Conservation (phyloP, 1,284 basidiomycete genomes). For the Cryptococcus wingfieldii region DNA sequence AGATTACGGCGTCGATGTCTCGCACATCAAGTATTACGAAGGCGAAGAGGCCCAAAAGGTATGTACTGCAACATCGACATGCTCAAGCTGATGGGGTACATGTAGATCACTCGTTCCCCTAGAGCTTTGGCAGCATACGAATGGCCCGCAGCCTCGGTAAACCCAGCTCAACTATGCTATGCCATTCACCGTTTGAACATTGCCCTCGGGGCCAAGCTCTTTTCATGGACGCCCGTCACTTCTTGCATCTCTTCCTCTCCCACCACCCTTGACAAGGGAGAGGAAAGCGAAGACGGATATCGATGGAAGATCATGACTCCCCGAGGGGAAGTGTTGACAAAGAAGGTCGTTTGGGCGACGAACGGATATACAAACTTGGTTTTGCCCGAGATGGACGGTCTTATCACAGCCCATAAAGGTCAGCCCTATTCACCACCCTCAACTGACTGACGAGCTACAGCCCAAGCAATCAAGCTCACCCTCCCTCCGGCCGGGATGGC, state of each 20-base stretch:
- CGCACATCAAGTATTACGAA: constrained; percentile 4
- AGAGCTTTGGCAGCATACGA: constrained; percentile 6
- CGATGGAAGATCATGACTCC: constrained; percentile 29
- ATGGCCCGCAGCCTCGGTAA: constrained; percentile 36
- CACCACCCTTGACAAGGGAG: no score
- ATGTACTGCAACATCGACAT: background rate
- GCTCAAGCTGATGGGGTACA: background rate
- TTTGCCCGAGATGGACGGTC: constrained; percentile 22
- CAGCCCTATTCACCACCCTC: background rate
- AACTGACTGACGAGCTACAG: constrained; percentile 6
- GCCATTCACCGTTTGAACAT: constrained; percentile 22
- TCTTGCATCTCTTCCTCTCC: no score
- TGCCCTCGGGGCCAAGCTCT: constrained; percentile 20
- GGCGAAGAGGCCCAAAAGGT: constrained; percentile 14
- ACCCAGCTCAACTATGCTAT: constrained; percentile 35
- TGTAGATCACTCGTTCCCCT: constrained; percentile 4
- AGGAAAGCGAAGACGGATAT: background rate
- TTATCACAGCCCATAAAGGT: constrained; percentile 24
- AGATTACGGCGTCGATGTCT: constrained; percentile 4
- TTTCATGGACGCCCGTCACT: constrained; percentile 19
- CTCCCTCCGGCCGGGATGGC: constrained; percentile 19
- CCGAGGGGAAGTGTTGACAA: constrained; percentile 22
- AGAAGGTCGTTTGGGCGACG: constrained; percentile 30
- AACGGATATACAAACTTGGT: constrained; percentile 29
- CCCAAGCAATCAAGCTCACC: constrained; percentile 35